These are phyloP conservation scores for Lichtheimia corymbifera DNA, from an alignment of 371 early-diverging fungal species.

Conservation along the genomic window DNA sequence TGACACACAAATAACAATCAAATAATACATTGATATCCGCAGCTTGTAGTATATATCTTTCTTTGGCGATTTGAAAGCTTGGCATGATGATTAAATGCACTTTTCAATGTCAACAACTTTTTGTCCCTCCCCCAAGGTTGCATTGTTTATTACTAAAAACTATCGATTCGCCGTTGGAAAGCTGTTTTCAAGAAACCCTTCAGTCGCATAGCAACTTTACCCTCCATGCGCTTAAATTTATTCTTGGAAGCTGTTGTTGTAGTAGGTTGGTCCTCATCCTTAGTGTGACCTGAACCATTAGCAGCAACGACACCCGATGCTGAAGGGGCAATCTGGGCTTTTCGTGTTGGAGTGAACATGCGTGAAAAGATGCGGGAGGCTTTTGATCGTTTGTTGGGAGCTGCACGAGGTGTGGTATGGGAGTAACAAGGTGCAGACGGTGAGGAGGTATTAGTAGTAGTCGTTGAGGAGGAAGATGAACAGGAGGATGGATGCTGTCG, in stretches of 20 bases:
- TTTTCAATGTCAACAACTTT: too few relatives aligned
- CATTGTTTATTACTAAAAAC: too few relatives aligned
- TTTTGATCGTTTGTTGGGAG: slow-evolving; percentile 7
- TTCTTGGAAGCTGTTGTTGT: slow-evolving; percentile 14
- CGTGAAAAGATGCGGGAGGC: slow-evolving; percentile 8
- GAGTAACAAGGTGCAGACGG: background rate
- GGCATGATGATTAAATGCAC: too few relatives aligned
- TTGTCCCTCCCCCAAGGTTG: too few relatives aligned
- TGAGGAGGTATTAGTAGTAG: background rate
- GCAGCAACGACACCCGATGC: background rate
- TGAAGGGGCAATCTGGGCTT: slow-evolving; percentile 15
- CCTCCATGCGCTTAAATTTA: slow-evolving; percentile 15
- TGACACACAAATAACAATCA: too few relatives aligned
- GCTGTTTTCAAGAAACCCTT: slow-evolving; percentile 22
- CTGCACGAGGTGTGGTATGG: background rate
- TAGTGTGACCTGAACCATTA: background rate
- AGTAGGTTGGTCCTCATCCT: background rate
- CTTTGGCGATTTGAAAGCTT: too few relatives aligned
- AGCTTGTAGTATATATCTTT: too few relatives aligned
- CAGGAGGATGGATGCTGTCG: background rate
- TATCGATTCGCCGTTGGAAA: slow-evolving; percentile 19
- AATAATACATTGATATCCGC: too few relatives aligned
- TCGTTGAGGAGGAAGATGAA: background rate
- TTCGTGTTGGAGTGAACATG: slow-evolving; percentile 7
- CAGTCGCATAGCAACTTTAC: slow-evolving; percentile 13